These are phyloP conservation scores for Fusarium burgessii DNA, from an alignment of 2,329 filamentous ascomycete species.

Conservation along the genomic window DNA sequence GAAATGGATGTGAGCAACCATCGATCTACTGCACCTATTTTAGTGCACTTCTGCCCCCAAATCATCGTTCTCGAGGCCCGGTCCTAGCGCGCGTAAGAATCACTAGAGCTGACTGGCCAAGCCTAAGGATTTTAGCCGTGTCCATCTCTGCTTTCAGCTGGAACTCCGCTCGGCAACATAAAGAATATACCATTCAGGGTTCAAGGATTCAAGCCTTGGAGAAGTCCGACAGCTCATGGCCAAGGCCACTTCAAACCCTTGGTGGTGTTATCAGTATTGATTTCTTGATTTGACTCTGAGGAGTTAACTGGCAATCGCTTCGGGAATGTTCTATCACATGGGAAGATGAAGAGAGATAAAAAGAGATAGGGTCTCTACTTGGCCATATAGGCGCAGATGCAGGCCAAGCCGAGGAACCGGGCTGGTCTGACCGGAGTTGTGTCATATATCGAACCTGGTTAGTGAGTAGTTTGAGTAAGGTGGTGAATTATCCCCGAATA, in stretches of 20 bases:
- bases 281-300: background rate
- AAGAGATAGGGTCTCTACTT: background rate
- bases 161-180: background rate
- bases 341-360: background rate
- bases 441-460: background rate
- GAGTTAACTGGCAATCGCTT: background rate
- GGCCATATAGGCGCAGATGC: background rate
- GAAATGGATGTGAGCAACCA: background rate
- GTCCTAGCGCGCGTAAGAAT: conserved; percentile 16
- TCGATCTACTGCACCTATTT: background rate
- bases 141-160: conserved; percentile 19
- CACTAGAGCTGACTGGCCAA: conserved; percentile 23
- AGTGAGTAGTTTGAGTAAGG: background rate
- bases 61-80: conserved; percentile 16
- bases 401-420: background rate
- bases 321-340: conserved; percentile 9
- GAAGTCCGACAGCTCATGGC: background rate
- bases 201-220: background rate
- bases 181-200: background rate
- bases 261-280: background rate
- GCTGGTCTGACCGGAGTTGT: background rate
- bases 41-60: background rate
- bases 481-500: background rate
- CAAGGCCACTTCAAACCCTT: background rate
- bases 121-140: conserved; percentile 16